Evolutionary conservation across 2,329 filamentous ascomycete genomes (phyloP), one percentile per base, ranked within the genome.

Genomic region (Zasmidium citrigriseum): DNA sequence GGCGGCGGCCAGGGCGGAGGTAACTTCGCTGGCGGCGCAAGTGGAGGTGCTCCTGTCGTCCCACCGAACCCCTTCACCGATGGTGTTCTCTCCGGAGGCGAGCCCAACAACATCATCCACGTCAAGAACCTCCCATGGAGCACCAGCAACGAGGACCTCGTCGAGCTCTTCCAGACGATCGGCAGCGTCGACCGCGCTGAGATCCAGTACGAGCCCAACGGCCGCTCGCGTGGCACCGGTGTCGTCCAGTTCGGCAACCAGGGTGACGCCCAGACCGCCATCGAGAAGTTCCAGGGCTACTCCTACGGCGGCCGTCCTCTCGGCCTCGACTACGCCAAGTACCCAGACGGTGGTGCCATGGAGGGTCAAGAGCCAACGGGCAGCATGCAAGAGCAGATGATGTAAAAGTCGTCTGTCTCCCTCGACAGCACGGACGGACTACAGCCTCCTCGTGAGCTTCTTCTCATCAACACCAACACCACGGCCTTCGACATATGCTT

Each of bases 81-180:
- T 75, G 91, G 86, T 72, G 93, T 93, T 58, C 93, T 91, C 20
- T 86, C 90, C 59, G 93, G 92, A 52, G 91, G 89, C 55, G 95
- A 98, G 45, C 87, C 88, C 66, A 87, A 88, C 75, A 85, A 91
- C 70, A 86, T 83, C 54, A 99, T 99, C 75, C 97, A 96, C 72
- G 95, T 98, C 65, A 93, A 93, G 79, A 99, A 99, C 74, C 86
- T 99, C 63, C 95, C 95, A 12, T 99, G 95, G 95, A 98, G 95
- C 24, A 99, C 95, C 16, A 97, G 93, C 80, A 98, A 99, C 72
- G 95, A 99, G 63, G 95, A 99, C 75, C 82, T 99, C 23, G 86
- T 98, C 57, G 95, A 99, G 74, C 84, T 99, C 20, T 99, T 99
- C 81, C 93, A 90, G 18, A 99, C 95, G 11, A 99, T 99, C 71